These are phyloP conservation scores for Pseudohalonectria lignicola DNA, from an alignment of 2,329 filamentous ascomycete species.

Conservation along the genomic window DNA sequence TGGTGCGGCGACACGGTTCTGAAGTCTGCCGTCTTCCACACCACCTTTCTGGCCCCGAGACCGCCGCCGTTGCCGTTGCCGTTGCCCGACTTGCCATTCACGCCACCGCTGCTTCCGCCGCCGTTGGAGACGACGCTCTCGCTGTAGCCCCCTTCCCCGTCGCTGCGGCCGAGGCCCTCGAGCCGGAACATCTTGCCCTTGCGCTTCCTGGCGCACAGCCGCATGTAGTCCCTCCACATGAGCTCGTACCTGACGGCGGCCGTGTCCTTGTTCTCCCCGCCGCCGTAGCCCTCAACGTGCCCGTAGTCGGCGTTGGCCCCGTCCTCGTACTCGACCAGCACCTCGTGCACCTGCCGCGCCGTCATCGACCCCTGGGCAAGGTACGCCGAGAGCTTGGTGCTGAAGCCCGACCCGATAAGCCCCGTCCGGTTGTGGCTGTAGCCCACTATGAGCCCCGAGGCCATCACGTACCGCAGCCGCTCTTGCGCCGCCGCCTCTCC, in stretches of 20 bases:
- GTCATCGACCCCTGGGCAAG: conserved; percentile 63
- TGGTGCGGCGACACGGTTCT: conserved; percentile 22
- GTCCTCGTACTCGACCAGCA: conserved; percentile 59
- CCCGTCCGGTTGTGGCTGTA: conserved; percentile 67
- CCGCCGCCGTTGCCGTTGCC: no score
- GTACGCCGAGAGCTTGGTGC: conserved; percentile 66
- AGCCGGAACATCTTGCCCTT: conserved; percentile 51
- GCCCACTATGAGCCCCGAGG: conserved; percentile 44
- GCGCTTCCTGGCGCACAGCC: conserved; percentile 63
- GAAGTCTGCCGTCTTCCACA: conserved; percentile 2
- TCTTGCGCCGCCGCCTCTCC: conserved; percentile 51
- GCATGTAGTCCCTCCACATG: conserved; percentile 74
- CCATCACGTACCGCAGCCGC: conserved; percentile 50
- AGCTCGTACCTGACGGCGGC: conserved; percentile 61
- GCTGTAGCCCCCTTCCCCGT: conserved; percentile 15
- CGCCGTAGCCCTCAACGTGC: conserved; percentile 44
- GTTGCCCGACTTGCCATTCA: not conserved
- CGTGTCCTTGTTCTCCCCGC: conserved; percentile 64
- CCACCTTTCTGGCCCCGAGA: no score
- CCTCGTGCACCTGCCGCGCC: conserved; percentile 59
- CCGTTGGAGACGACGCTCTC: not conserved
- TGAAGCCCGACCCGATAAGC: conserved; percentile 58
- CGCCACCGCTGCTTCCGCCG: not conserved
- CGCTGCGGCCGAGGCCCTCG: conserved; percentile 44
- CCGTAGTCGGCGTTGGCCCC: conserved; percentile 33